These are phyloP conservation scores for Fagus sylvatica DNA, from an alignment of 306 rosid species.

Conservation along the genomic window DNA sequence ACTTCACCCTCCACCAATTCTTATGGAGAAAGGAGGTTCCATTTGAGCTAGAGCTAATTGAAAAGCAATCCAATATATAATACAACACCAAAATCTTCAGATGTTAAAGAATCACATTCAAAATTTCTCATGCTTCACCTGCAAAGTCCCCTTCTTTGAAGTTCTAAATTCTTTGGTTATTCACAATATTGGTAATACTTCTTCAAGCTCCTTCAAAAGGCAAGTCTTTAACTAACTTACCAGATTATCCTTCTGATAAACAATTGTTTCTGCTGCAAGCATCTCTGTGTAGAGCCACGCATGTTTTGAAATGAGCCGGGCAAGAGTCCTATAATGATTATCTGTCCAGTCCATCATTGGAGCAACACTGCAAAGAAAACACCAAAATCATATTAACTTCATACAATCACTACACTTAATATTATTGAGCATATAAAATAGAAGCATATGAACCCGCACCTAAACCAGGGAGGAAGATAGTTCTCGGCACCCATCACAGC, in stretches of 20 bases:
- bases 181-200: background rate
- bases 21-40: too few species aligned
- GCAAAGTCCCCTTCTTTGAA: background rate
- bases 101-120: background rate
- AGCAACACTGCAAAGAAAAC: conserved; percentile 65
- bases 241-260: conserved; percentile 76
- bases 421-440: background rate
- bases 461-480: conserved; percentile 90
- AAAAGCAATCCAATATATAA: background rate
- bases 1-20: too few species aligned
- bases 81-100: background rate
- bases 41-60: background rate
- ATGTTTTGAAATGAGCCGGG: conserved; percentile 77
- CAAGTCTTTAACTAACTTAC: conserved; percentile 43
- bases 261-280: conserved; percentile 98
- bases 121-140: background rate
- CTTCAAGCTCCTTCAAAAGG: background rate
- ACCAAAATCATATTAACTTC: conserved; percentile 22
- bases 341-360: conserved; percentile 99
- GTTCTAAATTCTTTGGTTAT: background rate
- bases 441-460: conserved; percentile 34
- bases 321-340: conserved; percentile 87
- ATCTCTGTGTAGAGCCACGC: conserved; percentile 96
- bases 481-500: conserved; percentile 56
- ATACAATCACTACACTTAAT: conserved; percentile 2